Evolutionary conservation across 768 basidiomycete species (phyloP).

Genomic region (Serendipita vermifera): DNA sequence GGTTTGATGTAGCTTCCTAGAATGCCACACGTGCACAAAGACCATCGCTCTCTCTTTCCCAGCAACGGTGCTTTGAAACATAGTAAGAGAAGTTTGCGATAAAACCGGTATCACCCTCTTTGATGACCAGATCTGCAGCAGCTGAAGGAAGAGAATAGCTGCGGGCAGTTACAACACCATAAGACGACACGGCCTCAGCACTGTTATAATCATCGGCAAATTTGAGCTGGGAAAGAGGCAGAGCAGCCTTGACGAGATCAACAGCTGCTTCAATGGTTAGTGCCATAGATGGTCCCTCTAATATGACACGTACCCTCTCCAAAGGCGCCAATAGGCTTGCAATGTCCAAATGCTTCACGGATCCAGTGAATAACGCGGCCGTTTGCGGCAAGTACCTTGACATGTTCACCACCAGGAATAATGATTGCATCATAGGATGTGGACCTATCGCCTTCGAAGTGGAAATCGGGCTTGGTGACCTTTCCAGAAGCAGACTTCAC

Average conservation of each 20-base stretch:
- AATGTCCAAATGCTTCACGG: constrained; percentile 76
- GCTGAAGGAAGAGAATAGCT: constrained; percentile 32
- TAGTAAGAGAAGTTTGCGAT: constrained; percentile 45
- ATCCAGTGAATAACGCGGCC: constrained; percentile 74
- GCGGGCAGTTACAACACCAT: constrained; percentile 51
- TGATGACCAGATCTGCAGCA: constrained; percentile 34
- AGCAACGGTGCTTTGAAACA: constrained; percentile 56
- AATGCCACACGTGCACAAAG: constrained; percentile 40
- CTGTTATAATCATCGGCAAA: constrained; percentile 25
- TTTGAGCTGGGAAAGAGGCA: constrained; percentile 35
- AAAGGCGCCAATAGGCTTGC: constrained; percentile 66
- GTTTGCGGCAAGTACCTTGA: constrained; percentile 40
- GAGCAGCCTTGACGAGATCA: constrained; percentile 34
- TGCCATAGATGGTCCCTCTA: neutral
- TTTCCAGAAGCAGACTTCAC: constrained; percentile 28
- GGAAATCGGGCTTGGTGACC: constrained; percentile 46
- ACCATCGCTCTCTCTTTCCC: constrained; percentile 46
- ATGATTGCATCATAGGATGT: constrained; percentile 75
- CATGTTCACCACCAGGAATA: constrained; percentile 54
- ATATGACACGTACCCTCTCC: constrained; percentile 41
- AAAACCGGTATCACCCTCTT: constrained; percentile 38
- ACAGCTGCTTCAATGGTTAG: constrained; percentile 27
- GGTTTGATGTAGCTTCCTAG: no score
- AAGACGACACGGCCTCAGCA: constrained; percentile 38
- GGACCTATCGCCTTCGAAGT: constrained; percentile 65